Evolutionary conservation across 768 basidiomycete genomes (phyloP), one percentile per base, ranked within the genome.

Genomic region (Lactarius pseudohatsudake): DNA sequence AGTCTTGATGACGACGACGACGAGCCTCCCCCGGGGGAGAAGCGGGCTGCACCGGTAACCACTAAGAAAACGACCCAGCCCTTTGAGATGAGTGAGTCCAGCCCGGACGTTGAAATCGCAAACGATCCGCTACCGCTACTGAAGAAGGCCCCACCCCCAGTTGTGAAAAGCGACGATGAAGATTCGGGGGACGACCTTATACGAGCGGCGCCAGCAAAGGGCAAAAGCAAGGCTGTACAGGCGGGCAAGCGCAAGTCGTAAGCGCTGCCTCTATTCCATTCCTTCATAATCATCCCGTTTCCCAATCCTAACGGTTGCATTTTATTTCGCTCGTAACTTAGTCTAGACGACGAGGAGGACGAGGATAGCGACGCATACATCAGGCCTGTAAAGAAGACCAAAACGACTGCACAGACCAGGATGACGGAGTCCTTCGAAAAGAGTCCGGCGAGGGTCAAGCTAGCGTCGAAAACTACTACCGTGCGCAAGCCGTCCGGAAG

Each of bases 221-320:
- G 75, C 40, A 85, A 84, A 64, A 79, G 74, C 43, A 86, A 84
- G 70, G 80, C 76, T 4, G 79, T 79, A 72, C 73, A 74, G 20
- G 72, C 72, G 15, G 34, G 62, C 53, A 92, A 92, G 76, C 85
- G 90, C 53, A 92, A 92, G 76, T 90, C 84, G 90, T 88, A 60
- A 36, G 80, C 74, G 15, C 3, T 34, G 9, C 34, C 9, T 34
- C 30, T 32, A 5, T 4, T 32, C 30, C 30, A 32, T 5, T 34
- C 34, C 34, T 15, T 40, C 7, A 40, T 41, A 7, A 7, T 15
- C 7, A 9, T 9, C 22, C 1, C 5, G 16, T 41, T 15, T 41
- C 28, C 10, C 16, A 16, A 6, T 41, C 36, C 26, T 20, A 34
- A 58, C 47, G 32, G 8, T 18, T 16, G 43, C 22, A 10, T 18